Conservation (phyloP, 805 yeast genomes). For the Candida ponderosae region DNA sequence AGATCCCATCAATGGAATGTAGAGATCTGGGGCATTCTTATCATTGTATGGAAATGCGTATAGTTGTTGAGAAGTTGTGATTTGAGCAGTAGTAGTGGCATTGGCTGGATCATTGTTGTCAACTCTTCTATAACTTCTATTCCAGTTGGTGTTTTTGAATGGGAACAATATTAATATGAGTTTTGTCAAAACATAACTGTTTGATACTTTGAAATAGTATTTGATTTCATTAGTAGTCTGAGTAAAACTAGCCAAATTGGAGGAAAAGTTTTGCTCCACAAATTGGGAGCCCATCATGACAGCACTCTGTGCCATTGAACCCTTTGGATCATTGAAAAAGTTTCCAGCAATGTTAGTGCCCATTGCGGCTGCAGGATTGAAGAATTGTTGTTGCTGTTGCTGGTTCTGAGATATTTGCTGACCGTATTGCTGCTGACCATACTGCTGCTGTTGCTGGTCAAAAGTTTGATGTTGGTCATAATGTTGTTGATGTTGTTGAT, state of each 20-base stretch:
- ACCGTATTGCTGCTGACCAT: slow-evolving; percentile 9
- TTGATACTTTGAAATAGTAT: slow-evolving; percentile 88
- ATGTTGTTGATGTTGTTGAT: slow-evolving; percentile 19
- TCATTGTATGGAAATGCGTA: slow-evolving; percentile 81
- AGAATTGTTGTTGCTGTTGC: slow-evolving; percentile 2
- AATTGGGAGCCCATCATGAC: slow-evolving; percentile 66
- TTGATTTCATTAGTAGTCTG: slow-evolving; percentile 52
- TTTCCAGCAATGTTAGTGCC: slow-evolving; percentile 21
- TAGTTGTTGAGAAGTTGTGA: slow-evolving; percentile 12
- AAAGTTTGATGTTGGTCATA: slow-evolving; percentile 20
- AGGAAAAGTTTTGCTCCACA: slow-evolving; percentile 58
- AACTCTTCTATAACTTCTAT: slow-evolving; percentile 36
- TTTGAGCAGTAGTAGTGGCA: slow-evolving; percentile 18
- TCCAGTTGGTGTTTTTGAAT: slow-evolving; percentile 79
- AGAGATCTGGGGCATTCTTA: slow-evolving; percentile 91
- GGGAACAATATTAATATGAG: slow-evolving; percentile 75
- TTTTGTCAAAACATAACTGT: slow-evolving; percentile 74
- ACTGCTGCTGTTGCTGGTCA: slow-evolving; percentile 17
- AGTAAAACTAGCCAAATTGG: slow-evolving; percentile 26
- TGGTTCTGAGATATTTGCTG: slow-evolving; percentile 1
- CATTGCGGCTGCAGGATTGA: slow-evolving; percentile 5
- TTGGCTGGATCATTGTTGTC: slow-evolving; percentile 29
- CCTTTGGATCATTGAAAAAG: slow-evolving; percentile 69
- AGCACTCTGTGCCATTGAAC: slow-evolving; percentile 80
- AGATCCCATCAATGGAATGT: slow-evolving; percentile 90